phyloP scores from a whole-genome alignment of 2,329 filamentous ascomycete species.

The Arthrobotrys iridis region DNA sequence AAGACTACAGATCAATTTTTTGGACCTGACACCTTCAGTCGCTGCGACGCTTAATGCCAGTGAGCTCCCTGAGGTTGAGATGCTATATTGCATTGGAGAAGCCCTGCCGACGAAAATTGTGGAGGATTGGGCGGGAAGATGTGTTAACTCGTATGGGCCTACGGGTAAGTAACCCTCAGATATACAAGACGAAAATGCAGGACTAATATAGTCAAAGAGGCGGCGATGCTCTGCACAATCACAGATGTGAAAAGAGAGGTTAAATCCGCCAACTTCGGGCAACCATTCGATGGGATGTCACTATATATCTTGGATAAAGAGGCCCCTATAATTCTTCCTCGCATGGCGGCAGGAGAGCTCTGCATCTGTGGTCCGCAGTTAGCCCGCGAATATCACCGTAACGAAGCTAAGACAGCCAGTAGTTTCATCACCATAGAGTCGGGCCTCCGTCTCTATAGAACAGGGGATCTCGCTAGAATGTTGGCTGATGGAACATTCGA shows the following conservation, averaged over 20 bases:
- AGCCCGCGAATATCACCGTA: constrained; percentile 63
- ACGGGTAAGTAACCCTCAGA: constrained; percentile 54
- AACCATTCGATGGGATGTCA: constrained; percentile 62
- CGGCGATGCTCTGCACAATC: constrained; percentile 64
- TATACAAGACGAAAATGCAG: not conserved
- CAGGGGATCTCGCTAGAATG: constrained; percentile 82
- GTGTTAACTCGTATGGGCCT: constrained; percentile 64
- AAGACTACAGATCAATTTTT: constrained; percentile 60
- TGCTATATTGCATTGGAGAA: constrained; percentile 64
- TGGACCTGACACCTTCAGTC: constrained; percentile 64
- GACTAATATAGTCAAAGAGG: constrained; percentile 59
- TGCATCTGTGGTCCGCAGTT: constrained; percentile 65
- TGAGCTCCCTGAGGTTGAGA: constrained; percentile 61
- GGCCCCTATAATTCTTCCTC: constrained; percentile 60
- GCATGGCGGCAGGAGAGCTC: constrained; percentile 63
- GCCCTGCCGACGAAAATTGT: constrained; percentile 62
- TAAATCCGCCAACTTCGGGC: constrained; percentile 62
- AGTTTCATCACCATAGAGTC: constrained; percentile 43
- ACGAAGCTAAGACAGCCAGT: constrained; percentile 40
- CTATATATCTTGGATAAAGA: constrained; percentile 61
- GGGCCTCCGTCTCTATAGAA: constrained; percentile 71
- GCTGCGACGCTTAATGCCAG: constrained; percentile 60
- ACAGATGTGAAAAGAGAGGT: constrained; percentile 58
- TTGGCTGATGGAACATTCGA: constrained; percentile 79
- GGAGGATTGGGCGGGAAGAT: constrained; percentile 61